Evolutionary conservation across 1,284 basidiomycete species (phyloP), one percentile per base, ranked within the genome.

Genomic region (Schizopora paradoxa): DNA sequence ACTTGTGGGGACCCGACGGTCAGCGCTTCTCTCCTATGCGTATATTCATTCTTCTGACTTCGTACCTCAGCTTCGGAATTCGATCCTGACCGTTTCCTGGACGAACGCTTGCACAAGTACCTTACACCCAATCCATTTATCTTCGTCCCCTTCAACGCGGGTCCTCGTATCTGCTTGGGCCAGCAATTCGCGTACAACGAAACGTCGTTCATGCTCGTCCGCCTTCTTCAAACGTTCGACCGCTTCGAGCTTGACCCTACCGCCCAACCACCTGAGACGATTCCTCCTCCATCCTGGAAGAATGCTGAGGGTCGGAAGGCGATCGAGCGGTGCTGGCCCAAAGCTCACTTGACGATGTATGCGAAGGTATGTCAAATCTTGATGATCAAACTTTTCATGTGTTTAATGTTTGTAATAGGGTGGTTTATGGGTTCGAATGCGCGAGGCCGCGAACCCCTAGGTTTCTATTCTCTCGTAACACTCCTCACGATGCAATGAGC

Each of bases 121-220:
- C 42, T 54, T 5, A 51, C 46, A 5, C 42, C 54, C 11, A 61
- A 59, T 45, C 59, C 59, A 3, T 58, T 59, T 49, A 53, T 57
- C 10, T 60, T 59, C 44, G 37, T 58, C 1, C 58, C 58, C 2
- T 60, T 60, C 48, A 58, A 57, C 40, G 59, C 49, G 5, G 56
- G 56, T 5, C 13, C 28, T 14, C 26, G 13, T 11, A 6, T 32
- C n/a, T 8, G 25, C 14, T 18, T 18, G 18, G 27, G 25, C 6
- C 11, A 4, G 26, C 48, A 73, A 61, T 71, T 71, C 48, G 72
- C 71, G 5, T 69, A 70, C 51, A 71, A 70, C 47, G 70, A 74
- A 51, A 63, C 65, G 47, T 70, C 67, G 1, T 71, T 70, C 54
- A 60, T 70, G 48, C 43, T 72, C 32, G 64, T 72, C 36, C 64